Evolutionary conservation across 2,329 filamentous ascomycete species (phyloP).

Genomic region (Diaporthe vaccinii): DNA sequence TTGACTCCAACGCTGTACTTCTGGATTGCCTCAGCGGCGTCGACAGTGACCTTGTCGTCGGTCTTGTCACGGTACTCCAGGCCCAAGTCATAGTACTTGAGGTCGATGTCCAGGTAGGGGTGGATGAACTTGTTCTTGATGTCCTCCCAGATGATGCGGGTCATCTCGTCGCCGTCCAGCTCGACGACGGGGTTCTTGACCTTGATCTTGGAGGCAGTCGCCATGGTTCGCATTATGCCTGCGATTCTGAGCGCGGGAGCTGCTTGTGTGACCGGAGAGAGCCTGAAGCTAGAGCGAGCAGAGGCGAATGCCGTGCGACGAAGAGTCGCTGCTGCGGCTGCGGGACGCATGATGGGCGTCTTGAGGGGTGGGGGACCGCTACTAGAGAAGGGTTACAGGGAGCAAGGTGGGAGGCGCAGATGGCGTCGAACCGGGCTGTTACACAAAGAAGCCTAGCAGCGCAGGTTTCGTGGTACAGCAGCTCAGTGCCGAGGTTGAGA

Average conservation of each 20-base stretch:
- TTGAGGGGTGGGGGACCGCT: conserved; percentile 13
- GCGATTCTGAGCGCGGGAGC: conserved; percentile 34
- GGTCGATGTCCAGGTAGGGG: conserved; percentile 95
- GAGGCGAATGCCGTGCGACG: conserved; percentile 39
- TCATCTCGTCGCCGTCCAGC: conserved; percentile 97
- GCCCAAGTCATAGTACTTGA: conserved; percentile 98
- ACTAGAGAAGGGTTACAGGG: conserved; percentile 4
- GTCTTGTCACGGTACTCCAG: conserved; percentile 96
- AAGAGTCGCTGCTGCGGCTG: conserved; percentile 40
- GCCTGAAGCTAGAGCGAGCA: conserved; percentile 31
- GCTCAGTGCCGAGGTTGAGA: conserved; percentile 24
- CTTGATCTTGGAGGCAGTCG: conserved; percentile 87
- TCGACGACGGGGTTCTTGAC: conserved; percentile 99
- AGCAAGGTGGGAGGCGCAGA: neutral
- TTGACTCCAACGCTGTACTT: conserved; percentile 99
- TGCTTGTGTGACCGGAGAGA: conserved; percentile 36
- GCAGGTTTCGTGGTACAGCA: conserved; percentile 20
- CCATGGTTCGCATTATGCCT: conserved; percentile 62
- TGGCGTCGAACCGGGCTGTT: conserved; percentile 12
- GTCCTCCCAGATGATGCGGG: conserved; percentile 97
- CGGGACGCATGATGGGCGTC: conserved; percentile 36
- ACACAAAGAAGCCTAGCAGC: conserved; percentile 12
- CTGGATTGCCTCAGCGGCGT: conserved; percentile 97
- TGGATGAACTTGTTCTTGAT: conserved; percentile 99
- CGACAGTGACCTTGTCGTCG: conserved; percentile 94